A percentile compares a stretch with the other conserved stretches of the same genome.
These are phyloP conservation scores for Phytophthora citricola DNA, from an alignment of 352 stramenopile species.

Conservation along the genomic window DNA sequence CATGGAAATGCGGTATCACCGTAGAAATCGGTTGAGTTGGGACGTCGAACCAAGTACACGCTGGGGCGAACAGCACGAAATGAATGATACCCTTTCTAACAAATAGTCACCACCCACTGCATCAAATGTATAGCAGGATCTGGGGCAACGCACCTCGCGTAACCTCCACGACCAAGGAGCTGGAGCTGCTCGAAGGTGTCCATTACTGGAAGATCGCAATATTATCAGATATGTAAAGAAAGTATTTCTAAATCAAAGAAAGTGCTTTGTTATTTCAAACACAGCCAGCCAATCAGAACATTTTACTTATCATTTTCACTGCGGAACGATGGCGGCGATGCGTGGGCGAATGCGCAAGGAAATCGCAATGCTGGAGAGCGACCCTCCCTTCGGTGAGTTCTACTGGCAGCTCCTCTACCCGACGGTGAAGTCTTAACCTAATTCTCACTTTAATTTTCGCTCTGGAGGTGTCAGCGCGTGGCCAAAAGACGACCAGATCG, in stretches of 20 bases:
- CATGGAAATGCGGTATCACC: constrained; percentile 22
- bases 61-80: constrained; percentile 20
- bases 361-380: constrained; percentile 83
- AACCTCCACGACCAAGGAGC: constrained; percentile 68
- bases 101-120: too few relatives aligned
- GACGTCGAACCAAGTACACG: constrained; percentile 56
- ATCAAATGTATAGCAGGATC: not conserved
- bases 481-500: constrained; percentile 78
- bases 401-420: not conserved
- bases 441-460: constrained; percentile 1
- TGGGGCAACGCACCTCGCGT: constrained; percentile 49
- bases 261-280: too few relatives aligned
- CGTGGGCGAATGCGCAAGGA: constrained; percentile 83
- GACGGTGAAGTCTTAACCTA: not conserved
- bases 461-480: constrained; percentile 72
- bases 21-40: constrained; percentile 27
- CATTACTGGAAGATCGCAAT: constrained; percentile 44
- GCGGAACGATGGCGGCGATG: constrained; percentile 71
- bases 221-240: too few relatives aligned
- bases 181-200: constrained; percentile 55
- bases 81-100: not conserved
- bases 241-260: too few relatives aligned
- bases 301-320: constrained; percentile 5
- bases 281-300: constrained; percentile 5
- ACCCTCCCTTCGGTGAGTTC: constrained; percentile 69